Base-by-base conservation (phyloP, 768 basidiomycete genomes). In the Vararia minispora region DNA sequence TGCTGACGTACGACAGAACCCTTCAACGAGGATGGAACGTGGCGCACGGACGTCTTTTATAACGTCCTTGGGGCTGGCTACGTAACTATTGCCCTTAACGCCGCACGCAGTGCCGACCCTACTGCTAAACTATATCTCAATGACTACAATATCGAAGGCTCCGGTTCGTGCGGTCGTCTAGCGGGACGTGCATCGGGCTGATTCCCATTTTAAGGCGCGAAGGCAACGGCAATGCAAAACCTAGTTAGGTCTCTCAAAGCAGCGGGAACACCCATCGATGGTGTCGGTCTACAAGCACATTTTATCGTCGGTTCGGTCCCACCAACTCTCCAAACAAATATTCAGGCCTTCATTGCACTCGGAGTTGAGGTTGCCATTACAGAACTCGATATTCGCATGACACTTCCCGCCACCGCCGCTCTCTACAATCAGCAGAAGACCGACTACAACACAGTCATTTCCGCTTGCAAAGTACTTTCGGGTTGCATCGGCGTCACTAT, bases 351-450 rank as follows among this genome's bases (percentile, higher is more conserved):
- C 50, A 63, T 68, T 21, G 66, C 64, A 7, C 66, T 76, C 28
- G 76, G 79, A 11, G 62, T 81, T 35, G 78, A 79, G 42, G 70
- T 79, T 23, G 77, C 76, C n/a, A 69, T 79, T 46, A 81, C 78
- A 2, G 78, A 79, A 52, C 65, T 81, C 32, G 78, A 80, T 47
- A 71, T 73, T 47, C 64, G 78, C 33, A 76, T 76, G 65, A 67
- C 64, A 9, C 60, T 74, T 13, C 77, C 76, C 13, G 66, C 61
- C 12, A 74, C 72, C 1, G 44, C 56, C 3, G 68, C 67, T 1
- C 61, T 70, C 24, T 61, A 73, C 30, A 59, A 55, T 14, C 74
- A 78, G 47, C 76, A 79, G 48, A 58, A 68, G 54, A 58, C 53
- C 29, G 76, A 79, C 50, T 79, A 76, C 44, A 54, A 66, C 49